These are phyloP conservation scores for Tetradesmus obliquus DNA, from an alignment of 139 green algal genomes.

Conservation along the genomic window DNA sequence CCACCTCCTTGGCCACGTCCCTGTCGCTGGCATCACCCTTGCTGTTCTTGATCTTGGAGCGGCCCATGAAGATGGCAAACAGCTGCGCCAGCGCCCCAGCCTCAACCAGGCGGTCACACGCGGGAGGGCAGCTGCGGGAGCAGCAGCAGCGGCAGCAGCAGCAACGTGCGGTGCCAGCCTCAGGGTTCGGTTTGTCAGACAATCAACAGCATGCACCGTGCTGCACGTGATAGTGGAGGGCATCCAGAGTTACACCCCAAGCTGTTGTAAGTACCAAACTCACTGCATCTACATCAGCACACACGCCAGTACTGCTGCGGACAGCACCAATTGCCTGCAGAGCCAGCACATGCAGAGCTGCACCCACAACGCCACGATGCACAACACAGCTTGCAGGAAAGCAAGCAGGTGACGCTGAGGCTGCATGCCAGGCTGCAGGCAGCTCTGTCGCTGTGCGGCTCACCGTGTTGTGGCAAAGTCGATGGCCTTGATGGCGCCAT, in stretches of 20 bases:
- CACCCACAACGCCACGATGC: too few relatives aligned
- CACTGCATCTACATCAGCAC: too few relatives aligned
- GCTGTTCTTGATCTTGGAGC: constrained; percentile 74
- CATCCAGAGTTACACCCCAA: too few relatives aligned
- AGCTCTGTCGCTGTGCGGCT: background rate
- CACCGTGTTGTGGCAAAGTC: constrained; percentile 86
- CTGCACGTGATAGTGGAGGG: too few relatives aligned
- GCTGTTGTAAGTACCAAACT: too few relatives aligned
- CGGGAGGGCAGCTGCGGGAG: constrained; percentile 30
- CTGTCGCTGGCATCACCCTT: constrained; percentile 39
- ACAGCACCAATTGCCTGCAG: too few relatives aligned
- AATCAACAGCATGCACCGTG: too few relatives aligned
- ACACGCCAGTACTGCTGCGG: too few relatives aligned
- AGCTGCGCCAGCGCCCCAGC: constrained; percentile 84
- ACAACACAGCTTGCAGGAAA: too few relatives aligned
- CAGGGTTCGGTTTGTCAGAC: background rate
- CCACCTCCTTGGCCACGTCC: constrained; percentile 82
- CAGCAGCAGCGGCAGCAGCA: background rate
- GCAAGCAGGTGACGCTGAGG: too few relatives aligned
- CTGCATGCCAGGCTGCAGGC: too few relatives aligned
- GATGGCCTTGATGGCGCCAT: constrained; percentile 85
- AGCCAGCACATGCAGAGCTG: too few relatives aligned
- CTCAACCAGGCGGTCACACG: constrained; percentile 68
- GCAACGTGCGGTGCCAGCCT: background rate
- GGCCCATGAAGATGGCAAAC: constrained; percentile 97